A percentile compares a stretch with the other conserved stretches of the same genome.
Conservation (phyloP, 2,329 filamentous ascomycete genomes). For the Penicillium sp. region DNA sequence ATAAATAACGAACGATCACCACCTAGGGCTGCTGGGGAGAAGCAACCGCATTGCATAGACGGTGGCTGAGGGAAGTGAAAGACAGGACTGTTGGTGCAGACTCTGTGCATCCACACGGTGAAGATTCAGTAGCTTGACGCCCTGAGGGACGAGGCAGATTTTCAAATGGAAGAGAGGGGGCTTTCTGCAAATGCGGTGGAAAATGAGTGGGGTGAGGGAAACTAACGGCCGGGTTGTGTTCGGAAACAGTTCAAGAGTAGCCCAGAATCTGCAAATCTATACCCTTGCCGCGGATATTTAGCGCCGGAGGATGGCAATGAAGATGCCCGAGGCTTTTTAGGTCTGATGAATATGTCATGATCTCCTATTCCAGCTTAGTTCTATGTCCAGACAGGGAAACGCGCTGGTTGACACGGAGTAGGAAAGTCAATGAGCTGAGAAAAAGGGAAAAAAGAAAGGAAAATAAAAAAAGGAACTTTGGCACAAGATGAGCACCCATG, state of each 20-base stretch:
- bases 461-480: neutral
- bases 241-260: constrained; percentile 33
- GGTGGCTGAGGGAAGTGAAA: constrained; percentile 32
- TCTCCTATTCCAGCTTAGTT: neutral
- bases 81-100: constrained; percentile 33
- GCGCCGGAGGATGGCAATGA: constrained; percentile 34
- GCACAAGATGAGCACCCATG: neutral
- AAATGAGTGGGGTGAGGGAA: constrained; percentile 18
- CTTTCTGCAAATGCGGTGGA: constrained; percentile 31
- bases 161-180: constrained; percentile 12
- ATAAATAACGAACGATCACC: constrained; percentile 33
- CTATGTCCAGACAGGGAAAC: neutral
- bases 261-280: constrained; percentile 27
- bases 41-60: constrained; percentile 30
- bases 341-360: constrained; percentile 26
- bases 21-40: constrained; percentile 26
- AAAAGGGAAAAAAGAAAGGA: neutral
- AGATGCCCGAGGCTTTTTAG: constrained; percentile 10
- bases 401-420: neutral
- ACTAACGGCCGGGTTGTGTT: constrained; percentile 25
- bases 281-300: constrained; percentile 33
- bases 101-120: constrained; percentile 30
- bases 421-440: neutral
- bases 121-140: constrained; percentile 33
- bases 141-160: constrained; percentile 44